Base-by-base conservation (phyloP, 2,329 filamentous ascomycete species). In the Trichoderma asperellum region DNA sequence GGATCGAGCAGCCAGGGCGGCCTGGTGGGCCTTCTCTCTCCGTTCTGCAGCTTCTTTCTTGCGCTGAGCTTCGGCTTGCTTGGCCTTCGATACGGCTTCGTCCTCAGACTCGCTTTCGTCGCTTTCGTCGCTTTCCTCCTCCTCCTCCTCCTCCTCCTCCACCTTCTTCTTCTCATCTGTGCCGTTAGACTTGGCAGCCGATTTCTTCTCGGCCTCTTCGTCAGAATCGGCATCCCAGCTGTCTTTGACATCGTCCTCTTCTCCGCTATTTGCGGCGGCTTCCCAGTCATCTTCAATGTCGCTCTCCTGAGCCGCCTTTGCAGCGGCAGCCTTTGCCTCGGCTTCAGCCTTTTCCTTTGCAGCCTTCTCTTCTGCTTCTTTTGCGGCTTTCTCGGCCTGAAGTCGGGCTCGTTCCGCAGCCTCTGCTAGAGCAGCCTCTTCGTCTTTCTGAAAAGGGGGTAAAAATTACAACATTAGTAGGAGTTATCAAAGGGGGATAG, bases 211-310 rank as follows among this genome's bases (percentile, higher is more conserved):
- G 77, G 82, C 81, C 75, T 94, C 92, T 7, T 92, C 91, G 60
- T 92, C 92, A 2, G 89, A 90, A 67, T 93, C 91, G 40, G 92
- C 94, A 78, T 98, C 95, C 95, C 95, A 98, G 83, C 91, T 95
- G 73, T 97, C 95, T 81, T 97, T 97, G 76, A 97, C 86, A 70
- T 91, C 90, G 18, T 91, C 90, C 21, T 56, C 53, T 32, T 92
- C 88, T 59, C 72, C 74, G 5, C 92, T 92, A 32, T 90, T 92
- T 35, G 92, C 93, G 61, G 92, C 90, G 35, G 90, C 89, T 80
- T 97, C 93, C 94, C 94, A 97, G 79, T 97, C 94, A 43, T 96
- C 91, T 18, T 92, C 90, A 32, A 91, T 79, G 21, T 89, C 89
- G 60, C 88, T 90, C 62, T 85, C 83, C 4, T 77, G 83, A 16